Base-by-base conservation (phyloP, 2,329 filamentous ascomycete species). In the Sporothrix phasma region DNA sequence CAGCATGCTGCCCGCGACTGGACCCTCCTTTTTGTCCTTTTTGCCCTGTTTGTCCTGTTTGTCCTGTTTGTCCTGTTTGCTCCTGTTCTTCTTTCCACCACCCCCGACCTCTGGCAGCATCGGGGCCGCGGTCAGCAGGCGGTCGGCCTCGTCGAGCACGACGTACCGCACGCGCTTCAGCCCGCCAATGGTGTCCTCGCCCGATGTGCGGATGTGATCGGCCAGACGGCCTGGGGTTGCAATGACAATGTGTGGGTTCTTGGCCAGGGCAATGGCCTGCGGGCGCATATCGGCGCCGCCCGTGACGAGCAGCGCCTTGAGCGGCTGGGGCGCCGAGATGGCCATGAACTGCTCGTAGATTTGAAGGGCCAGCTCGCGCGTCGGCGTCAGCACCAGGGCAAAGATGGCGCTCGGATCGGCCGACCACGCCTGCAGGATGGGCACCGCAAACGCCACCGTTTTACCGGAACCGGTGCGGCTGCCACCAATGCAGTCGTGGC, bases 271-370 rank as follows among this genome's bases (percentile, higher is more conserved):
- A 67, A 96, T 88, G 8, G 94, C 93, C 76, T 99, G 94, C 15
- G 87, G 78, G 59, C 91, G 85, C 90, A 97, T 97, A 73, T 99
- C 93, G 34, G 89, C 85, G 43, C 94, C 94, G 60, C 94, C 94
- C 0, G 91, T 97, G 47, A 99, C 83, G n/a, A 99, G 82, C 51
- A 93, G 81, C 3, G 89, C 87, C 74, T 96, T 96, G 69, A 99
- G 83, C 64, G 87, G 89, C 71, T 96, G 91, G 0, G 90, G 88
- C 3, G 92, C 86, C 2, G 91, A 93, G 63, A 99, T 91, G 15
- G 94, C 94, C 72, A 91, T 91, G 78, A 97, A 88, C 75, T 99
- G 94, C 77, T 99, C 94, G 74, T 88, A 95, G 59, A 99, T 97
- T 73, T 99, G 94, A 24, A 97, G 83, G 3, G 94, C 94, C 65